Evolutionary conservation across 2,329 filamentous ascomycete species (phyloP).

Genomic region (Aspergillus costaricaensis): DNA sequence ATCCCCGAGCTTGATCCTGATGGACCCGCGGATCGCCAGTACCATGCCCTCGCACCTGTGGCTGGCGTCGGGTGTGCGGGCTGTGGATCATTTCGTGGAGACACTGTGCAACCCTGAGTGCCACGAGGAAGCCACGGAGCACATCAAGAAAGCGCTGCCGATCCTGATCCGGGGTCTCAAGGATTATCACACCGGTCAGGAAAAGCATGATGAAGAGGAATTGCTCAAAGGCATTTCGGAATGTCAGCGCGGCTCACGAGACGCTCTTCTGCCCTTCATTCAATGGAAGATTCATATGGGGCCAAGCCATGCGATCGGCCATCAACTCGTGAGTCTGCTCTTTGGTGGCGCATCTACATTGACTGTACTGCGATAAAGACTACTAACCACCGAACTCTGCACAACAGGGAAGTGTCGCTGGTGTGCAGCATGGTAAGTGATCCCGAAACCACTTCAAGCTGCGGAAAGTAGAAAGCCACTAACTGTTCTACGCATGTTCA

Average conservation of each 20-base stretch:
- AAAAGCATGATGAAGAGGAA: not conserved
- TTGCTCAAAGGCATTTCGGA: slow-evolving; percentile 4
- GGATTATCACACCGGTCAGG: not conserved
- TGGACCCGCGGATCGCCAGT: slow-evolving; percentile 2
- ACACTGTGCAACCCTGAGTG: not conserved
- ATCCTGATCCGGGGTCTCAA: not conserved
- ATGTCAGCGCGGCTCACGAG: slow-evolving; percentile 4
- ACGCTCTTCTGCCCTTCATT: not conserved
- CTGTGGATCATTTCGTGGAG: slow-evolving; percentile 5
- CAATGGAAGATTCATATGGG: slow-evolving; percentile 7
- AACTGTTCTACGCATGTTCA: not conserved
- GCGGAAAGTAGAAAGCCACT: not conserved
- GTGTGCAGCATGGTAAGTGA: slow-evolving; percentile 8
- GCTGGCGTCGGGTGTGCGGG: slow-evolving; percentile 5
- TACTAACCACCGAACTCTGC: not conserved
- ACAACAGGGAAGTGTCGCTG: slow-evolving; percentile 1
- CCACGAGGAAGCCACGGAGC: not conserved
- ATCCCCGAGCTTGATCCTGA: slow-evolving; percentile 2
- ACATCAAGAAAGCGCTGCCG: not conserved
- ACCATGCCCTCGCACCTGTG: slow-evolving; percentile 4
- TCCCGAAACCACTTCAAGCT: too few species aligned
- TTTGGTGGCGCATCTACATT: too few species aligned
- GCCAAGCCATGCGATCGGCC: slow-evolving; percentile 2
- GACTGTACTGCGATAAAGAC: not conserved
- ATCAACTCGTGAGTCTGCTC: slow-evolving; percentile 1